Evolutionary conservation across 2,329 filamentous ascomycete species (phyloP).

Genomic region (Neofusicoccum sp.): DNA sequence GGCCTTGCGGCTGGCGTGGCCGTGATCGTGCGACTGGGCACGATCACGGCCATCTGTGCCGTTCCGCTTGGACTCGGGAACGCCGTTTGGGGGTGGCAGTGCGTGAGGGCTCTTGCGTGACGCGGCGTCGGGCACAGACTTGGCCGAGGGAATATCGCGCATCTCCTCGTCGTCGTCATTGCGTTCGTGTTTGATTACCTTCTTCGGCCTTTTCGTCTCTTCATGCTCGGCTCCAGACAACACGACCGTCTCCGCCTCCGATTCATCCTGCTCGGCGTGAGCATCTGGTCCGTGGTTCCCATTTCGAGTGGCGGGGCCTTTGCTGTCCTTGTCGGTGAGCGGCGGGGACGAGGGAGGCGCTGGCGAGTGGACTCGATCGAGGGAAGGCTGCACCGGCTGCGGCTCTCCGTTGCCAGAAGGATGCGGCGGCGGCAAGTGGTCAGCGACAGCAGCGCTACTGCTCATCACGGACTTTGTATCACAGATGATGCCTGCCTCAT

Average conservation of each 20-base stretch:
- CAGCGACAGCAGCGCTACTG: conserved; percentile 21
- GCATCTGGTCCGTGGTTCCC: conserved; percentile 20
- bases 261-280: conserved; percentile 39
- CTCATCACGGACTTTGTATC: conserved; percentile 20
- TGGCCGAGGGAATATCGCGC: conserved; percentile 10
- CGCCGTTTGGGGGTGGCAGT: conserved; percentile 9
- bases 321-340: conserved; percentile 16
- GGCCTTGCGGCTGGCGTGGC: conserved; percentile 7
- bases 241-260: conserved; percentile 52
- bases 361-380: conserved; percentile 15
- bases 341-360: conserved; percentile 14
- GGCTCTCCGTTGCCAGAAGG: conserved; percentile 19
- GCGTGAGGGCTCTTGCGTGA: not conserved
- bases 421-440: conserved; percentile 19
- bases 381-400: conserved; percentile 18
- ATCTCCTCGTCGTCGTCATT: conserved; percentile 31
- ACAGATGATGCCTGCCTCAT: conserved; percentile 17
- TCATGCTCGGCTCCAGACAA: conserved; percentile 29
- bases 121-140: not conserved
- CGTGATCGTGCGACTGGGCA: conserved; percentile 9
- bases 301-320: conserved; percentile 7
- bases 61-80: conserved; percentile 7
- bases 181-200: conserved; percentile 41
- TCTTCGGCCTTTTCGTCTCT: conserved; percentile 22
- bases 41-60: conserved; percentile 4